Base-by-base conservation (phyloP, 257 asterid species). In the Solanum arcanum region DNA sequence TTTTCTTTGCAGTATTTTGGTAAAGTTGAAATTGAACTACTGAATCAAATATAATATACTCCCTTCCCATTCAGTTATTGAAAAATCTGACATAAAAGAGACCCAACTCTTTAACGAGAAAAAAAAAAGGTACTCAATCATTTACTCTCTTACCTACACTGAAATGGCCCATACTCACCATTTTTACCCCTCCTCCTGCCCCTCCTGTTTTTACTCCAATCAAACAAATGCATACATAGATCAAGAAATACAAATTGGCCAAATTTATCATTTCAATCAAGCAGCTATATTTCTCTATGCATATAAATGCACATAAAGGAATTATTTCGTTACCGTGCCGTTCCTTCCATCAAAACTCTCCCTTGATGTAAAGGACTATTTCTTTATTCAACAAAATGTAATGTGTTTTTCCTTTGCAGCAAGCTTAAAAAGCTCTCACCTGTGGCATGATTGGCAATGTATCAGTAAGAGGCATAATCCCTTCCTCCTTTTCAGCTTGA, bases 401-500 rank as follows among this genome's bases (percentile, higher is more conserved):
- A 81, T 49, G 69, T 18, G 5, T 9, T 46, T 77, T 46, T 27
- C 66, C 66, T 78, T 20, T 10, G 10, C 3, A 8, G 20, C 27
- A 47, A 29, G 44, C 12, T 81, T 81, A 47, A 33, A 80, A 29
- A 49, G 44, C 6, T 73, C 80, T 70, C 75, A 97, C 99, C 98
- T 96, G 99, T 41, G 99, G 98, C 91, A 94, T 95, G 86, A 97
- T 93, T 60, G 99, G 99, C 88, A 97, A 91, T 56, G 98, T 93
- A 88, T 97, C 99, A 72, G 99, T 93, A 87, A 97, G 98, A 75
- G 99, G 99, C 86, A 97, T 93, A 42, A 97, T 92, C 88, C 99
- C 99, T 92, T 97, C 99, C 96, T 97, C 99, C 90, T 97, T 97
- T 93, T 97, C 99, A 74, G 98, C 98, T 88, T 92, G 96, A 41